Evolutionary conservation across 208 protist genomes (phyloP).

Genomic region (Porcisia hertigi): DNA sequence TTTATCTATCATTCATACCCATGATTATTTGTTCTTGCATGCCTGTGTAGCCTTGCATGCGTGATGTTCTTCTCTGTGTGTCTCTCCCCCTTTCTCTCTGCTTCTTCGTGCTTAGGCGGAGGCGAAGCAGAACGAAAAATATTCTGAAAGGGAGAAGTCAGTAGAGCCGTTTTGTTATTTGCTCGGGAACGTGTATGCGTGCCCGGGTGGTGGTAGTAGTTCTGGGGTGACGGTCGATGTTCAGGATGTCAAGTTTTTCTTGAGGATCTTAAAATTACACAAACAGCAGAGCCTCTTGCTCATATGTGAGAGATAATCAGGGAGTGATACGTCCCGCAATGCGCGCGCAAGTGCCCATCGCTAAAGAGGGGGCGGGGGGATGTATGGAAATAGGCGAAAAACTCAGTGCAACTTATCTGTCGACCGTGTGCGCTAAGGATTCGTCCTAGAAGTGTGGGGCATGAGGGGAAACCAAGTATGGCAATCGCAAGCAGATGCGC

Average conservation of each 20-base stretch:
- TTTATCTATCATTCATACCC: neutral
- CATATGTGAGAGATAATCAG: neutral
- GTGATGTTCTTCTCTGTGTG: slow-evolving; percentile 8
- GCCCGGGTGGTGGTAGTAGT: neutral
- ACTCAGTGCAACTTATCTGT: neutral
- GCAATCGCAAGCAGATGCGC: neutral
- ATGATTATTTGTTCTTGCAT: neutral
- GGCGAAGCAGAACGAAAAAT: neutral
- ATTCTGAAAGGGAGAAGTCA: neutral
- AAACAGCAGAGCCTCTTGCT: neutral
- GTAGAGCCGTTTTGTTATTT: neutral
- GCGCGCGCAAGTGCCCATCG: neutral
- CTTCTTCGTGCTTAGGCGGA: neutral
- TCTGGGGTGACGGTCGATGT: neutral
- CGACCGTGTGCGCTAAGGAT: neutral
- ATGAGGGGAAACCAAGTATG: neutral
- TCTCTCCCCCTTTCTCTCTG: neutral
- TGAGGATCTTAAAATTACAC: neutral
- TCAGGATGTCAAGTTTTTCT: slow-evolving; percentile 5
- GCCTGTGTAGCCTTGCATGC: slow-evolving; percentile 13
- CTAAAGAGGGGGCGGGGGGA: neutral
- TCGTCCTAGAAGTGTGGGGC: neutral
- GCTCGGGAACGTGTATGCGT: neutral
- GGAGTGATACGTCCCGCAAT: neutral
- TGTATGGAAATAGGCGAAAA: neutral